Evolutionary conservation across 2,329 filamentous ascomycete genomes (phyloP), one percentile per base, ranked within the genome.

Genomic region (Aspergillus sp.): DNA sequence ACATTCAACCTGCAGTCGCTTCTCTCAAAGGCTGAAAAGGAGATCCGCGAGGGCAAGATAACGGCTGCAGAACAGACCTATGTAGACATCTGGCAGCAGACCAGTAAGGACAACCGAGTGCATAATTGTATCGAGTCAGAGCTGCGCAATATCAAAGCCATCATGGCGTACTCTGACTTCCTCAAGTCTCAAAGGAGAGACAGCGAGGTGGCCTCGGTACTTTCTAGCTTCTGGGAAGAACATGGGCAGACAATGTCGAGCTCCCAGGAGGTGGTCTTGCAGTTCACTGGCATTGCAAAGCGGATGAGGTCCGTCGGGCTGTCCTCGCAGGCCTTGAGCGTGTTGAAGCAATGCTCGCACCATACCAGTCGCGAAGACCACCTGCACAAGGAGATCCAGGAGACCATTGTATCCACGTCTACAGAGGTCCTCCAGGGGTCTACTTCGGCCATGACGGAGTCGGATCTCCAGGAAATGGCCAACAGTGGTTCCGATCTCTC

Each of bases 21-120:
- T 3, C 62, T 80, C 25, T 66, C 64, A 17, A 66, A 68, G 37
- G 79, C 78, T 1, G 70, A 78, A 52, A 70, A 68, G 5, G 72
- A 76, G 53, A 59, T 68, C 9, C 66, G 72, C 0, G 66, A 71
- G 19, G 66, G 70, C 21, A 61, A 66, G 55, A 59, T 64, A 57
- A 69, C 64, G 58, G 73, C 59, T n/a, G 79, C 79, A 1, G 80
- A 83, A 62, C 69, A 72, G 43, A 70, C 71, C 3, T 83, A 80
- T 47, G 73, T 82, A 14, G 77, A 82, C 56, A 71, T 82, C 4
- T 83, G 81, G 81, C 76, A 79, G 64, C 76, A 76, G 17, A 70
- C 78, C 2, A 81, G 77, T 19, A 74, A 73, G 49, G 76, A 77
- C 56, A 79, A 75, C 59, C 77, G 77, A 15, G 67, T 68, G 8